Base-by-base conservation (phyloP, 345 rosid species). In the Cardamine chenopodiifolia region DNA sequence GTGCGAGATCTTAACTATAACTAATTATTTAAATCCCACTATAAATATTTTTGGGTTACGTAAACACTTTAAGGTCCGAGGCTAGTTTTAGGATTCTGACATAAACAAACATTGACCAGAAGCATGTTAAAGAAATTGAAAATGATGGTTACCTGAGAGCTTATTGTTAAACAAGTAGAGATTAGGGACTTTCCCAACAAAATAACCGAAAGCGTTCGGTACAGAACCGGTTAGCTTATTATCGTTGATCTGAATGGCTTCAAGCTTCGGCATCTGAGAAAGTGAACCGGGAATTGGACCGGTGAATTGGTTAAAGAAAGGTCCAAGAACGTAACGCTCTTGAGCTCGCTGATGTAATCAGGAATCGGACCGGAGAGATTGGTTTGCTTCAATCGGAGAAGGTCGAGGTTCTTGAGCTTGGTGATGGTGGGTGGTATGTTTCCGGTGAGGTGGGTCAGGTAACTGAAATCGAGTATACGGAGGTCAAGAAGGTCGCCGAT, bases 401-500 rank as follows among this genome's bases (percentile, higher is more conserved):
- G 13, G 10, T 44, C 83, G 42, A 93, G 93, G 65, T 79, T 71
- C 66, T 80, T 79, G 70, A 93, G 90, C 45, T 86, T 86, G 62
- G 83, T 78, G 58, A 93, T 83, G 69, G 91, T 23, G 20, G 82
- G 78, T 32, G 81, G 97, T 48, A 88, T 85, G 13, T 79, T 82
- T 19, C 97, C 93, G 4, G 86, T 90, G 54, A 93, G 80, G 40
- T 87, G 73, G 1, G 90, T 72, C 42, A 89, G 63, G 61, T 85
- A 71, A 78, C 76, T 86, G 58, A 90, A 82, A 18, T 50, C 71
- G 1, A 93, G 83, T 39, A 64, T 68, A 14, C 77, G 73, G 56
- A 93, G 93, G 78, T 73, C 71, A 23, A 82, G 84, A 22, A 93
- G 88, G 74, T 89, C 88, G 1, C 97, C 96, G 5, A 90, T 76